Percentiles rank a stretch among this genome's conserved stretches.
Evolutionary conservation across 106 monocot species (phyloP).

Genomic region (Gastrodia elata): DNA sequence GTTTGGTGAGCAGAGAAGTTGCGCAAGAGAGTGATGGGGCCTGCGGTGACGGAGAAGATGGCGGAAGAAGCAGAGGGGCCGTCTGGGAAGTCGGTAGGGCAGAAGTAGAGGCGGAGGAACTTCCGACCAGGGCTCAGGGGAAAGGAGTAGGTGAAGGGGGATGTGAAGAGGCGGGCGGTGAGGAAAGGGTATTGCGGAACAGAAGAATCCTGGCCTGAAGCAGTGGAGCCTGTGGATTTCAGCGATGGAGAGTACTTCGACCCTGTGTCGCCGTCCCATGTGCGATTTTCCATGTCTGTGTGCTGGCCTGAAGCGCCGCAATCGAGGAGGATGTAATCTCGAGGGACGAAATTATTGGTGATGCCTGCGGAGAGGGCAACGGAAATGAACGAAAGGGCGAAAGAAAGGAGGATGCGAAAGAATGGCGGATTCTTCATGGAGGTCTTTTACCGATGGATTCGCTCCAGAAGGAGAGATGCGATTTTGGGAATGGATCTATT

Average conservation of each 20-base stretch:
- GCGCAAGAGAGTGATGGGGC: slow-evolving; percentile 31
- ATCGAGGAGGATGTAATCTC: slow-evolving; percentile 35
- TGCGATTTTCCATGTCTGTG: slow-evolving; percentile 4
- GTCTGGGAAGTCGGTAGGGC: slow-evolving; percentile 25
- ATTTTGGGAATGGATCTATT: not conserved
- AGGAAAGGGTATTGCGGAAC: slow-evolving; percentile 26
- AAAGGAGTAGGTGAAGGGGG: slow-evolving; percentile 50
- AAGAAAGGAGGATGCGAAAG: not conserved
- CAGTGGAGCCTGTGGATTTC: slow-evolving; percentile 11
- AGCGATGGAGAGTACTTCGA: slow-evolving; percentile 16
- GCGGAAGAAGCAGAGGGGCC: slow-evolving; percentile 18
- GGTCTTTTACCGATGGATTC: not conserved
- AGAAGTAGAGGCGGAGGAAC: slow-evolving; percentile 44
- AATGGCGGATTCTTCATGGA: not conserved
- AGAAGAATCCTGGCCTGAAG: slow-evolving; percentile 18
- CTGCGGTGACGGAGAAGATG: slow-evolving; percentile 44
- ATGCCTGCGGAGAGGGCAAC: not conserved
- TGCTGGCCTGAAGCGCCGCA: slow-evolving; percentile 26
- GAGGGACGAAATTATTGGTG: slow-evolving; percentile 9
- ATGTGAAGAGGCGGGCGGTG: slow-evolving; percentile 40
- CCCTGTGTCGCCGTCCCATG: slow-evolving; percentile 36
- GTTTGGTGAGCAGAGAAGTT: slow-evolving; percentile 55
- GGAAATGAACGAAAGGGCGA: not conserved
- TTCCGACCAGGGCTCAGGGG: slow-evolving; percentile 52
- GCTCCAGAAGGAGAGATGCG: not conserved